A percentile compares a stretch with the other conserved stretches of the same genome.
Evolutionary conservation across 805 yeast species (phyloP).

Genomic region (Brettanomyces sp.): DNA sequence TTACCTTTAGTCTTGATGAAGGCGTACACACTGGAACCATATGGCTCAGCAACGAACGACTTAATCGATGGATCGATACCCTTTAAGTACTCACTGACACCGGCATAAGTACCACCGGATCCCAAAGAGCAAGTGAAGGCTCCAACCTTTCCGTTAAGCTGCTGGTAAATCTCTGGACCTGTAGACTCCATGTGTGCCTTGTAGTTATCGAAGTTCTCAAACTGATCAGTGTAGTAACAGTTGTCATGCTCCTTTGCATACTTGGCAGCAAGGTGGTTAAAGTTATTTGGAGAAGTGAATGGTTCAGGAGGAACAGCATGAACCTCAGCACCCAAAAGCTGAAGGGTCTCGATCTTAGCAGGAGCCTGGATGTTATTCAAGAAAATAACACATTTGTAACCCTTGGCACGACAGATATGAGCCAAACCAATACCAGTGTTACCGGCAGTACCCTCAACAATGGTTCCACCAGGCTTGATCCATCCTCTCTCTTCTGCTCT

Average conservation of each 20-base stretch:
- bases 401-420: conserved; percentile 69
- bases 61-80: conserved; percentile 53
- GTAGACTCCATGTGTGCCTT: conserved; percentile 86
- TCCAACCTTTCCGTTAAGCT: conserved; percentile 69
- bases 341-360: conserved; percentile 65
- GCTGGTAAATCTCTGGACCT: conserved; percentile 90
- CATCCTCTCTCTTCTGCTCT: conserved; percentile 69
- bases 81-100: conserved; percentile 71
- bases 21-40: conserved; percentile 79
- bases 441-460: conserved; percentile 95
- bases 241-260: conserved; percentile 70
- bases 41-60: conserved; percentile 82
- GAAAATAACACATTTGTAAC: conserved; percentile 78
- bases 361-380: conserved; percentile 90
- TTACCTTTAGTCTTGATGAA: conserved; percentile 66
- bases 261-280: conserved; percentile 78
- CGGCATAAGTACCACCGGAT: conserved; percentile 90
- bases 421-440: conserved; percentile 92
- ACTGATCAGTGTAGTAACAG: conserved; percentile 94
- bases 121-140: conserved; percentile 91
- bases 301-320: conserved; percentile 87
- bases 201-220: conserved; percentile 79
- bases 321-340: conserved; percentile 77
- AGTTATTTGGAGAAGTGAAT: conserved; percentile 71
- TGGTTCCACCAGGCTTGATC: conserved; percentile 70